Evolutionary conservation across 176 grass and related monocot genomes (phyloP).

Genomic region (Eragrostis nindensis): DNA sequence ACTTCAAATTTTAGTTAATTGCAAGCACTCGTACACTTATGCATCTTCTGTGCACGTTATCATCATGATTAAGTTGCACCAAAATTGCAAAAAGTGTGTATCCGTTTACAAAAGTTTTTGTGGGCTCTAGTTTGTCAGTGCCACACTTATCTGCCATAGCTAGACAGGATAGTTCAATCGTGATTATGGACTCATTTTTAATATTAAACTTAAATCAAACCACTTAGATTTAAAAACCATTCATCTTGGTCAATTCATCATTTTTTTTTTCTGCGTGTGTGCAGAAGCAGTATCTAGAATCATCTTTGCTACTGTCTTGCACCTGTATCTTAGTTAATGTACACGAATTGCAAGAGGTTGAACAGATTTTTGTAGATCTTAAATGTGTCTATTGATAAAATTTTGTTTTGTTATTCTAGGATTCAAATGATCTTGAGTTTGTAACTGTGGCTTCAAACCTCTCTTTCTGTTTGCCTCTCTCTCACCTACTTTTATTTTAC

Average conservation of each 20-base stretch:
- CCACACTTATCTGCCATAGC: background rate
- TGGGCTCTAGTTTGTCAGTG: background rate
- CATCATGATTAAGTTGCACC: background rate
- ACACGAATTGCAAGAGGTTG: background rate
- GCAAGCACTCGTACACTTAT: background rate
- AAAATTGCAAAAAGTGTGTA: background rate
- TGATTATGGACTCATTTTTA: background rate
- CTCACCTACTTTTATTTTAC: slow-evolving; percentile 6
- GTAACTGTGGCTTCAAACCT: background rate
- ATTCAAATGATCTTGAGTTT: background rate
- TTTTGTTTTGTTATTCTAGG: background rate
- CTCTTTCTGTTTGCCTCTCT: too few species aligned
- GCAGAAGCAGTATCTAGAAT: background rate
- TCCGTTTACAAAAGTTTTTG: background rate
- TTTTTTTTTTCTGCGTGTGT: background rate
- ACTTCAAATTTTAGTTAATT: slow-evolving; percentile 8
- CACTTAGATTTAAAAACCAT: slow-evolving; percentile 14
- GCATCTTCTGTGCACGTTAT: too few species aligned
- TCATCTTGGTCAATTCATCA: background rate
- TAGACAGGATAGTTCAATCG: background rate
- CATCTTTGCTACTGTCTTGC: background rate
- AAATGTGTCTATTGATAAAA: background rate
- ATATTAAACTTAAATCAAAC: background rate
- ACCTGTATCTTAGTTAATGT: slow-evolving; percentile 17
- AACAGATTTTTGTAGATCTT: too few species aligned